Conservation (phyloP, 805 yeast species). For the Sungouiella thailandica region DNA sequence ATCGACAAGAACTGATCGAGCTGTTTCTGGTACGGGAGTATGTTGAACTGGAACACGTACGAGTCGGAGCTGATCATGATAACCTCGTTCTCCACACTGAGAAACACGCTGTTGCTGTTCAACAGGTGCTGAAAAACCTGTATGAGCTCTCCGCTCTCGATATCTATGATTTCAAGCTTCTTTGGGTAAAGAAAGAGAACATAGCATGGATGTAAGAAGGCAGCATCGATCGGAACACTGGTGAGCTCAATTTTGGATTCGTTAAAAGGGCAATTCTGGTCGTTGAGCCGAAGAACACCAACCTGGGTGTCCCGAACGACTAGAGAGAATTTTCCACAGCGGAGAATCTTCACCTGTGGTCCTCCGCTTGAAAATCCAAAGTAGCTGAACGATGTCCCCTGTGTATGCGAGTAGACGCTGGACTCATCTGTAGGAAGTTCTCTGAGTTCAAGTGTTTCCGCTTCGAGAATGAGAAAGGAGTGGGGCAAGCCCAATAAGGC, state of each 20-base stretch:
- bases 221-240: slow-evolving; percentile 21
- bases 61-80: slow-evolving; percentile 22
- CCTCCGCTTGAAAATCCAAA: slow-evolving; percentile 32
- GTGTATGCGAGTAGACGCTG: slow-evolving; percentile 14
- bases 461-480: slow-evolving; percentile 23
- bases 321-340: slow-evolving; percentile 12
- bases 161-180: slow-evolving; percentile 31
- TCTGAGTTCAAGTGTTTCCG: no score
- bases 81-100: slow-evolving; percentile 9
- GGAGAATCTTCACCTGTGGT: slow-evolving; percentile 22
- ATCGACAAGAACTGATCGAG: slow-evolving; percentile 31
- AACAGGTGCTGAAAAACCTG: slow-evolving; percentile 32
- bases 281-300: slow-evolving; percentile 11
- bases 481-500: slow-evolving; percentile 18
- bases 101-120: slow-evolving; percentile 19
- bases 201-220: slow-evolving; percentile 30
- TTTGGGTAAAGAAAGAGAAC: slow-evolving; percentile 27
- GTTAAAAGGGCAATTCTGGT: slow-evolving; percentile 5
- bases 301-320: slow-evolving; percentile 32
- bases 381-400: slow-evolving; percentile 31
- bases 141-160: slow-evolving; percentile 29
- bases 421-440: slow-evolving; percentile 15
- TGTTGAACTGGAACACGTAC: slow-evolving; percentile 28
- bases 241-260: slow-evolving; percentile 21
- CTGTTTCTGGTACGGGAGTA: slow-evolving; percentile 26